phyloP scores from a whole-genome alignment of 1,284 basidiomycete genomes.

The Melanopsichium pennsylvanicum region DNA sequence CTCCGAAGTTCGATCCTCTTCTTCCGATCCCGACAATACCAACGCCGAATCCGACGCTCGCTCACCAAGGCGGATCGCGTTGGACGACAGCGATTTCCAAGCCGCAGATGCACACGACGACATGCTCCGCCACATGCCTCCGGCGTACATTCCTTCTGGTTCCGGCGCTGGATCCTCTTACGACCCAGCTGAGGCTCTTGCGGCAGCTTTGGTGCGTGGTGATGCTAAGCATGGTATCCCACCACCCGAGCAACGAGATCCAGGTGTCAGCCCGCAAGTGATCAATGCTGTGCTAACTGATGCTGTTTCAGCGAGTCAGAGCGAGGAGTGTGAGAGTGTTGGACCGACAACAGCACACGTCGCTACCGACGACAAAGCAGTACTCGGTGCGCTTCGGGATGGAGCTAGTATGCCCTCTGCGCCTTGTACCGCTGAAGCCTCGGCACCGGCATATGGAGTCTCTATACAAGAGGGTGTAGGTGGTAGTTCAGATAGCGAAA shows the following conservation, averaged over 20 bases:
- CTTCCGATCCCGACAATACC: background rate
- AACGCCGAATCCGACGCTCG: slow-evolving; percentile 5
- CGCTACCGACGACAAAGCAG: slow-evolving; percentile 55
- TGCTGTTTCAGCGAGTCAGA: background rate
- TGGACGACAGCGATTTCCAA: slow-evolving; percentile 47
- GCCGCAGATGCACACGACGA: slow-evolving; percentile 44
- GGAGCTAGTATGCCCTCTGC: slow-evolving; percentile 42
- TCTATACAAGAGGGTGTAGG: too few species aligned
- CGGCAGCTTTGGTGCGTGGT: slow-evolving; percentile 25
- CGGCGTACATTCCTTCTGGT: slow-evolving; percentile 53
- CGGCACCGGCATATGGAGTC: slow-evolving; percentile 40
- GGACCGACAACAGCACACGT: slow-evolving; percentile 39
- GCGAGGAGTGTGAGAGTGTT: slow-evolving; percentile 2
- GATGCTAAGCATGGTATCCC: slow-evolving; percentile 45
- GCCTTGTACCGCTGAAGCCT: slow-evolving; percentile 13
- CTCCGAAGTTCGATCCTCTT: slow-evolving; percentile 5
- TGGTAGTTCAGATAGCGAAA: too few species aligned
- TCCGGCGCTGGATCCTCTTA: slow-evolving; percentile 2
- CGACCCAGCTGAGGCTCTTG: slow-evolving; percentile 13
- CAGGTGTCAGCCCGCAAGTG: slow-evolving; percentile 20
- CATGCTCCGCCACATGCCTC: slow-evolving; percentile 45
- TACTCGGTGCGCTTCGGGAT: slow-evolving; percentile 41
- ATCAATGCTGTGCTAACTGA: slow-evolving; percentile 16
- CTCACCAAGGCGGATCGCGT: slow-evolving; percentile 4
- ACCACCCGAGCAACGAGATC: slow-evolving; percentile 25